Percentiles rank a stretch among this genome's conserved stretches.
These are phyloP conservation scores for Bruguiera gymnorhiza DNA, from an alignment of 345 rosid genomes.

Conservation along the genomic window DNA sequence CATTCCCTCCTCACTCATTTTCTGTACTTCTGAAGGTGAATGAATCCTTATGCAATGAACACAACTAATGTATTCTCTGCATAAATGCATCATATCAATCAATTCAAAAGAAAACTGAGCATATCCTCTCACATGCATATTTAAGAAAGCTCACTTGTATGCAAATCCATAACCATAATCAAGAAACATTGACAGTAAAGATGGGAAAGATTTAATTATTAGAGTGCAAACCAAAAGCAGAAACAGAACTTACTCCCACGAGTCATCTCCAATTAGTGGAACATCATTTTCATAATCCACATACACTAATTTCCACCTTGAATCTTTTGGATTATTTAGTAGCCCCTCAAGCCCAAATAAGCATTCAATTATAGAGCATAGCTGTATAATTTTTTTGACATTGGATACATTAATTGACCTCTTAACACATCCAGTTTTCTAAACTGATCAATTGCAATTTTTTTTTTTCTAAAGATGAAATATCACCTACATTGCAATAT, in stretches of 20 bases:
- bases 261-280: constrained; percentile 94
- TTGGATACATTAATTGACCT: constrained; percentile 91
- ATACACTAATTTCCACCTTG: constrained; percentile 90
- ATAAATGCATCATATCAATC: not conserved
- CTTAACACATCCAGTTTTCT: constrained; percentile 91
- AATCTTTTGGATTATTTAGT: constrained; percentile 69
- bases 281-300: constrained; percentile 96
- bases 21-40: constrained; percentile 91
- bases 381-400: constrained; percentile 72
- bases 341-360: constrained; percentile 94
- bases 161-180: not conserved
- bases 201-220: not conserved
- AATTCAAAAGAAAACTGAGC: not conserved
- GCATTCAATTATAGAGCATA: constrained; percentile 73
- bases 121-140: too few species aligned
- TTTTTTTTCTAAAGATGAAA: not conserved
- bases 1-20: constrained; percentile 99
- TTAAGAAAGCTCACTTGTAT: too few species aligned
- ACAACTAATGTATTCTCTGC: constrained; percentile 87
- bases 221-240: not conserved
- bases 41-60: constrained; percentile 95
- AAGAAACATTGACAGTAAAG: not conserved
- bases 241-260: constrained; percentile 82
- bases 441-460: constrained; percentile 54
- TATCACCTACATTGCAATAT: too few species aligned